Base-by-base conservation (phyloP, 495 filamentous ascomycete genomes). In the Aspergillus taichungensis region DNA sequence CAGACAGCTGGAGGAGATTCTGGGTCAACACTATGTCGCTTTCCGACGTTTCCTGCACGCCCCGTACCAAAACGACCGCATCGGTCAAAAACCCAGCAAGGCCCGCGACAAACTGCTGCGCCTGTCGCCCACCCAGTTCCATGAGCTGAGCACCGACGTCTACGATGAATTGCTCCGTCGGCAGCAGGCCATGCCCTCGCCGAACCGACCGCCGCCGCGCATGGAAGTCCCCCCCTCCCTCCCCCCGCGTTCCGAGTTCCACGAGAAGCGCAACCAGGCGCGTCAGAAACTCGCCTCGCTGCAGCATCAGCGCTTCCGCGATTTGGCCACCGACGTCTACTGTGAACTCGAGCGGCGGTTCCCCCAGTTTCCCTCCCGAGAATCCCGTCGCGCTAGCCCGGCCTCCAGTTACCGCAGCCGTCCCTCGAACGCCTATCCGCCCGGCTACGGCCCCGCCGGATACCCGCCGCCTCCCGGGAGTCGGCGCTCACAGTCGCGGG, bases 231-330 rank as follows among this genome's bases (percentile, higher is more conserved):
- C 87, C 9, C 71, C 78, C 13, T 91, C 78, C 59, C 74, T 98
- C 8, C 70, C 86, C 13, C 86, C 92, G 6, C 88, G 89, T 59
- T 71, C 79, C 13, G 83, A 83, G 45, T 97, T 96, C 66, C 94
- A 98, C 67, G 87, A 88, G 13, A 97, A 97, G 66, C 83, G 92
- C 38, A 98, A 98, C 59, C 89, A 96, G 62, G 92, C 92, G 6
- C 78, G 92, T 39, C 86, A 94, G 66, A 95, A 92, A 62, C 80
- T 98, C 10, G 87, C 87, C 2, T 92, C 88, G 1, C 77, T 97
- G 6, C 85, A 87, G 18, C 77, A 84, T 18, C 79, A 83, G 9
- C 74, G 89, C 18, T 98, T 98, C 59, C 75, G 87, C 43, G 90
- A 96, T 52, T 72, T 98, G 5, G 92, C 88, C 10, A 95, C 87